These are phyloP conservation scores for Rhizophagus clarus DNA, from an alignment of 192 early-diverging fungal genomes.

Conservation along the genomic window DNA sequence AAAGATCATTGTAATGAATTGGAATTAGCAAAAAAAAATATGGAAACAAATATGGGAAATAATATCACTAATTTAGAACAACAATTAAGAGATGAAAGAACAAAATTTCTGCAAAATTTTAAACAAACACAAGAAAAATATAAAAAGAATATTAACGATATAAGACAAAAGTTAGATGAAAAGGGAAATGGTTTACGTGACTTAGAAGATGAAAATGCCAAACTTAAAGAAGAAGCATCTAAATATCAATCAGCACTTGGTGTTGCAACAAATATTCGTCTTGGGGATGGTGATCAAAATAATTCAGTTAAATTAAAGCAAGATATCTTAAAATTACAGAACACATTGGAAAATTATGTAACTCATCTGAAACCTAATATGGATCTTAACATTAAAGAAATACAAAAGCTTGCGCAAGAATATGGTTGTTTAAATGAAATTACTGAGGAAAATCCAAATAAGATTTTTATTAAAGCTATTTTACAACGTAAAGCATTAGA, in stretches of 20 bases:
- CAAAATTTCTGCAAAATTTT: not conserved
- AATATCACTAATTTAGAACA: not conserved
- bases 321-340: not conserved
- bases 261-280: slow-evolving; percentile 1
- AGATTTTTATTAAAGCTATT: not conserved
- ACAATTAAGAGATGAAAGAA: not conserved
- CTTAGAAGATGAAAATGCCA: not conserved
- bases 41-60: not conserved
- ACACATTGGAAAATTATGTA: not conserved
- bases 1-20: not conserved
- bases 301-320: not conserved
- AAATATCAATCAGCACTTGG: slow-evolving; percentile 12
- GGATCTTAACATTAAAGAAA: not conserved
- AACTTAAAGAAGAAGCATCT: slow-evolving; percentile 6
- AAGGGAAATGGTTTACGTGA: not conserved
- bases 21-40: not conserved
- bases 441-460: not conserved
- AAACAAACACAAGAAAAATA: not conserved
- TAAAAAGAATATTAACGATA: not conserved
- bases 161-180: not conserved
- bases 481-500: not conserved
- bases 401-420: not conserved
- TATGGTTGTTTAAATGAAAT: not conserved
- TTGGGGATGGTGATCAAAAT: not conserved
- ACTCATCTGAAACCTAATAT: not conserved